These are phyloP conservation scores for Chlorella sp. DNA, from an alignment of 139 green algal species.

Conservation along the genomic window DNA sequence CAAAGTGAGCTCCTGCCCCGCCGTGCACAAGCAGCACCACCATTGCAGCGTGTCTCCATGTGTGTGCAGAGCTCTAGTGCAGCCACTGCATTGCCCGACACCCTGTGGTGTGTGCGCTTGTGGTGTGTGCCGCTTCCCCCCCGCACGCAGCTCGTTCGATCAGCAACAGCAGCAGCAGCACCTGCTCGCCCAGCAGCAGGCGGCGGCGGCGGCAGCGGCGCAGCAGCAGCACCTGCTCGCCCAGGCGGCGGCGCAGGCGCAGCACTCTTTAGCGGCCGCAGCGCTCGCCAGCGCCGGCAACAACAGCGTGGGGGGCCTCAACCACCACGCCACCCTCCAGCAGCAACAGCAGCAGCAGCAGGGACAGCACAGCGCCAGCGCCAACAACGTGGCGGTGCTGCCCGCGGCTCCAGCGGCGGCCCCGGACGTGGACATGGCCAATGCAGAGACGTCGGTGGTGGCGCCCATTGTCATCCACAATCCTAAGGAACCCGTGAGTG, in stretches of 20 bases:
- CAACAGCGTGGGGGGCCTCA: too few relatives aligned
- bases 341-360: neutral
- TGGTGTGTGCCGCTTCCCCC: too few relatives aligned
- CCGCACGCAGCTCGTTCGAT: too few relatives aligned
- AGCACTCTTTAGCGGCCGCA: too few relatives aligned
- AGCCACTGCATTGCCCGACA: too few relatives aligned
- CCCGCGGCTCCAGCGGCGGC: conserved; percentile 15
- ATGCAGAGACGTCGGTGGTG: conserved; percentile 38
- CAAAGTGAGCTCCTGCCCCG: conserved; percentile 11
- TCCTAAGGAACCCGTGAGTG: conserved; percentile 41
- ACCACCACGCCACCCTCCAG: too few relatives aligned
- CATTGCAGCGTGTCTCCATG: too few relatives aligned
- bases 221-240: conserved; percentile 16
- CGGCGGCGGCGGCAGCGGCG: neutral
- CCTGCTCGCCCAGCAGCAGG: conserved; percentile 7
- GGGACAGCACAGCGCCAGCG: conserved; percentile 57
- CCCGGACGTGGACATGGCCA: conserved; percentile 58
- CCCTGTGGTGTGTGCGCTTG: too few relatives aligned
- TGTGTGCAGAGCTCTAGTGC: too few relatives aligned
- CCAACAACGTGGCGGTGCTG: conserved; percentile 34
- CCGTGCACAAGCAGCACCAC: too few relatives aligned
- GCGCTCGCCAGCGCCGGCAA: too few relatives aligned
- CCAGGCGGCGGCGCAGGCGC: neutral
- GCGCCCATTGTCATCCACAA: conserved; percentile 53
- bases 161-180: conserved; percentile 15